Conservation (phyloP, 2,329 filamentous ascomycete species). For the Camptophora hylomeconis region DNA sequence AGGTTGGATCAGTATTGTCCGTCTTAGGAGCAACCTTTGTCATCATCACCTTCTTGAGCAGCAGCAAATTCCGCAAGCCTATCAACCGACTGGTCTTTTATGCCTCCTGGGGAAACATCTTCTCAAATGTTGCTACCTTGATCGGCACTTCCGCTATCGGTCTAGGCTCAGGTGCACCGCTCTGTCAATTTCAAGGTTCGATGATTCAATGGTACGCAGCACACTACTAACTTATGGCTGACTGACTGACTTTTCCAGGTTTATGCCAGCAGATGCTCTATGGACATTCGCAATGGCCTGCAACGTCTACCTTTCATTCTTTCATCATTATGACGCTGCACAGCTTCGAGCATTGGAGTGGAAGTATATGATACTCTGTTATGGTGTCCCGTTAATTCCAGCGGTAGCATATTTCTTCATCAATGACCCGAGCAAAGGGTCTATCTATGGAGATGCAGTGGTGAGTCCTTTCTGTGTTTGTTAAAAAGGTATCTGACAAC, state of each 20-base stretch:
- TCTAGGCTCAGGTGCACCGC: conserved; percentile 34
- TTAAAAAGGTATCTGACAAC: conserved; percentile 1
- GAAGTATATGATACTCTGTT: conserved; percentile 56
- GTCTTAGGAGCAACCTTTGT: conserved; percentile 59
- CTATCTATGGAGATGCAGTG: conserved; percentile 60
- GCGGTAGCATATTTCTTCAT: conserved; percentile 57
- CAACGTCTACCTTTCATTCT: conserved; percentile 75
- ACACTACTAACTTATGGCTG: background rate
- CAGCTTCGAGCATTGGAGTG: conserved; percentile 56
- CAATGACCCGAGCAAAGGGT: conserved; percentile 36
- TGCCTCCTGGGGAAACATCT: conserved; percentile 67
- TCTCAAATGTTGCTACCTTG: conserved; percentile 63
- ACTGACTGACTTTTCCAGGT: conserved; percentile 37
- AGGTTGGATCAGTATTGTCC: conserved; percentile 57
- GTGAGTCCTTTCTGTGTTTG: conserved; percentile 22
- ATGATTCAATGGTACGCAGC: conserved; percentile 64
- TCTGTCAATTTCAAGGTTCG: conserved; percentile 67
- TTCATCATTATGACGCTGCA: conserved; percentile 54
- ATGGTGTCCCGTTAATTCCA: conserved; percentile 59
- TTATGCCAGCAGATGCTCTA: conserved; percentile 61
- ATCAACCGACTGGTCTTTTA: conserved; percentile 79
- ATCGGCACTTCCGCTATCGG: conserved; percentile 52
- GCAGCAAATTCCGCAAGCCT: conserved; percentile 64
- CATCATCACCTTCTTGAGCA: conserved; percentile 56
- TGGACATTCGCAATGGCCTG: conserved; percentile 74